Percentiles rank a stretch among this genome's conserved stretches.
phyloP scores from a whole-genome alignment of 768 basidiomycete genomes.

The Lactarius quietus region DNA sequence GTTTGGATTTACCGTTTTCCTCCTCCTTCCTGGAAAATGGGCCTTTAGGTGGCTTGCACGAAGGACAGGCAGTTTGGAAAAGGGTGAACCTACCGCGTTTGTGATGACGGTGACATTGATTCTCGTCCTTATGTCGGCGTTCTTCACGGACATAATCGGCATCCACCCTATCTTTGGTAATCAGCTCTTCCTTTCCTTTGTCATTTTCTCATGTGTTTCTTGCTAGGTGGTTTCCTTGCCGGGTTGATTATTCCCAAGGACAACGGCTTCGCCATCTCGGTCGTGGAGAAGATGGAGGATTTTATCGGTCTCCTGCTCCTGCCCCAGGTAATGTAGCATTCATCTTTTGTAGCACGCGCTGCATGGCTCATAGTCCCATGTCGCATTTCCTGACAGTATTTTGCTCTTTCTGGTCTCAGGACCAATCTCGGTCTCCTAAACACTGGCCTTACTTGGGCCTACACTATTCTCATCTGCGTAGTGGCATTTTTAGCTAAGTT shows the following conservation, averaged over 20 bases:
- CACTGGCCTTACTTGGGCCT: conserved; percentile 78
- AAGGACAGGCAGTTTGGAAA: conserved; percentile 67
- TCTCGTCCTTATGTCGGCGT: conserved; percentile 68
- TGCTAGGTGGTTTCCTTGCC: conserved; percentile 71
- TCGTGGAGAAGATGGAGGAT: conserved; percentile 87
- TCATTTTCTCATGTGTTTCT: conserved; percentile 20
- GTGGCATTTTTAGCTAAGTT: conserved; percentile 83
- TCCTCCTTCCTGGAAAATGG: conserved; percentile 62
- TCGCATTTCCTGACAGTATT: conserved; percentile 52
- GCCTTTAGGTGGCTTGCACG: conserved; percentile 63
- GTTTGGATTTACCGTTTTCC: conserved; percentile 60
- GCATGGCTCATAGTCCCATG: conserved; percentile 16
- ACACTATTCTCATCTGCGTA: conserved; percentile 65
- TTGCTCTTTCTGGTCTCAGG: conserved; percentile 69
- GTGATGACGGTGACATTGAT: conserved; percentile 82
- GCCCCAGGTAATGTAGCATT: conserved; percentile 55
- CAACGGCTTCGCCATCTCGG: conserved; percentile 72
- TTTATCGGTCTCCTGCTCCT: conserved; percentile 72
- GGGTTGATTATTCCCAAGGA: conserved; percentile 82
- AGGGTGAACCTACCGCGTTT: conserved; percentile 62
- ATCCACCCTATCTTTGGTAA: conserved; percentile 65
- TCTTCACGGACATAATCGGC: conserved; percentile 86
- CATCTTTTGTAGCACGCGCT: neutral
- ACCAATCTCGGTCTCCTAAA: conserved; percentile 80
- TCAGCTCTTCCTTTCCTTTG: conserved; percentile 20